These are phyloP conservation scores for Arabidopsis arenosa DNA, from an alignment of 345 rosid genomes.

Conservation along the genomic window DNA sequence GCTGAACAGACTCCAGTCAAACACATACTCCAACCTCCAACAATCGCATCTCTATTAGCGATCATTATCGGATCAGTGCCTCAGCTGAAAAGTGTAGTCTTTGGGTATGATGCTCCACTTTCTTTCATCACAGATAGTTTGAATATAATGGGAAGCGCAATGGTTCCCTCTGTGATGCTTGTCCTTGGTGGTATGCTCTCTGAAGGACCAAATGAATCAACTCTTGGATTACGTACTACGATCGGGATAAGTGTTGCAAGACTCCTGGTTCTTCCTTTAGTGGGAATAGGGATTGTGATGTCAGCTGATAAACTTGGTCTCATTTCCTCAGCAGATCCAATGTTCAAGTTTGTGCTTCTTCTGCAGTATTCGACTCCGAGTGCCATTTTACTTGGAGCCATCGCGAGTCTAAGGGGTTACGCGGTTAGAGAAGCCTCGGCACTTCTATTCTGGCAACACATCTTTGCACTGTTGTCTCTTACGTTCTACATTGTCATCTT, in stretches of 20 bases:
- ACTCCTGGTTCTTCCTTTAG: conserved; percentile 80
- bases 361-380: conserved; percentile 94
- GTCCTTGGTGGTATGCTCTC: conserved; percentile 95
- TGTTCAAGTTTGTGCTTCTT: conserved; percentile 81
- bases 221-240: conserved; percentile 79
- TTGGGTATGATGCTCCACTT: conserved; percentile 81
- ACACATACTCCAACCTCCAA: conserved; percentile 95
- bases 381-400: conserved; percentile 90
- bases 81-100: conserved; percentile 66
- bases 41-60: conserved; percentile 84
- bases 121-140: conserved; percentile 87
- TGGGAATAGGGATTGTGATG: conserved; percentile 74
- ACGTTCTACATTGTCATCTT: conserved; percentile 72
- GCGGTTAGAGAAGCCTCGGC: conserved; percentile 91
- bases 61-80: conserved; percentile 80
- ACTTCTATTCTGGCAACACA: conserved; percentile 93
- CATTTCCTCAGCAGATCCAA: conserved; percentile 60
- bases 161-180: conserved; percentile 99
- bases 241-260: conserved; percentile 76
- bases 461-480: conserved; percentile 76
- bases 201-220: conserved; percentile 88
- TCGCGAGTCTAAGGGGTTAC: conserved; percentile 86
- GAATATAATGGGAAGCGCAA: conserved; percentile 78
- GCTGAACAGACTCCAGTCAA: conserved; percentile 87
- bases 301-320: conserved; percentile 63